Base-by-base conservation (phyloP, 441 rosid species). In the Melianthus villosus region DNA sequence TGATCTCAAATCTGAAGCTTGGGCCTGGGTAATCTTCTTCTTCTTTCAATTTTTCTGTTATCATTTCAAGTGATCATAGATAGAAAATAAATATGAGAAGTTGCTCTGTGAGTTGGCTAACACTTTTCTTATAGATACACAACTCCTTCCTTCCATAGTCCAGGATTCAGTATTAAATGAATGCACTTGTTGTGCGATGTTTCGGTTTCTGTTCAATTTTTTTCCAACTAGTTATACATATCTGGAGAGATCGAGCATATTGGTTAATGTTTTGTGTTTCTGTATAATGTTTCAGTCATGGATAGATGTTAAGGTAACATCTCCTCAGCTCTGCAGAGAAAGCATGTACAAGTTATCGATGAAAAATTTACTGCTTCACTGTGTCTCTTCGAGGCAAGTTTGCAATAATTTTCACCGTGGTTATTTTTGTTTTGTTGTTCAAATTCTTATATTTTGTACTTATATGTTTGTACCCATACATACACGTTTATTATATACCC, bases 311-410 rank as follows among this genome's bases (percentile, higher is more conserved):
- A 91, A 82, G 57, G 54, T 91, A 56, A 75, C 87, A 19, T 82
- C 98, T 38, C 94, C 98, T 28, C 96, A 91, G 60, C 83, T 91
- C 39, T 60, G 68, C 44, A 75, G 98, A 65, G 91, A 84, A 65
- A 77, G 74, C 79, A 59, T 37, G 49, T 91, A 67, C 50, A 91
- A 84, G 59, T 37, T 91, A 57, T 75, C 91, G 4, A 51, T 77
- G 44, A 79, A 75, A 45, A 51, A 68, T 50, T 66, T 69, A 40
- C 65, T 59, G 34, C 79, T 91, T 48, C 82, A 77, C 48, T 50
- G 56, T 38, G 71, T 60, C 32, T 75, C 89, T 49, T 64, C 77
- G 25, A 91, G 91, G 98, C 49, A 59, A 69, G 75, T 36, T 56
- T 54, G 60, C 40, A 17, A 19, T 33, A 18, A 17, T 17, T 49